Conservation (phyloP, 2,329 filamentous ascomycete species). For the Chaetomium strumarium region DNA sequence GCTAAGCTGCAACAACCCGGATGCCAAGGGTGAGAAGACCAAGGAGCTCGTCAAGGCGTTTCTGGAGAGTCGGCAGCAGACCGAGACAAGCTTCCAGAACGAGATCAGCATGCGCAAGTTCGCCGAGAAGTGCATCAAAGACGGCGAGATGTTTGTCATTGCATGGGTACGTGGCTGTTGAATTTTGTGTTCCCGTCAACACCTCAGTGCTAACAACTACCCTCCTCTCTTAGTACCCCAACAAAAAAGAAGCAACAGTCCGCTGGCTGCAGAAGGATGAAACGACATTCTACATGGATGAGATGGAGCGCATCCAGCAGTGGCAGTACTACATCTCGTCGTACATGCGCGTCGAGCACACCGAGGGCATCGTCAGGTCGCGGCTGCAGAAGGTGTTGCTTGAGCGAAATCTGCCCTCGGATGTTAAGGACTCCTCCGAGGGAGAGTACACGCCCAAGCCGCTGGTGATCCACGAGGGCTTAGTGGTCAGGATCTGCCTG, state of each 20-base stretch:
- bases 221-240: slow-evolving; percentile 51
- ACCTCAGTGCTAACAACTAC: slow-evolving; percentile 30
- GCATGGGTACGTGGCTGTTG: slow-evolving; percentile 66
- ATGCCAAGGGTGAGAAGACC: slow-evolving; percentile 82
- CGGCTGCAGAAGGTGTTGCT: slow-evolving; percentile 64
- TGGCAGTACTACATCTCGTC: slow-evolving; percentile 98
- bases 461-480: slow-evolving; percentile 58
- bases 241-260: slow-evolving; percentile 61
- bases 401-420: slow-evolving; percentile 60
- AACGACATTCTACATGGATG: slow-evolving; percentile 79
- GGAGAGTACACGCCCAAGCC: slow-evolving; percentile 57
- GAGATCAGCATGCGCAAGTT: slow-evolving; percentile 89
- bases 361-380: slow-evolving; percentile 65
- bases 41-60: slow-evolving; percentile 86
- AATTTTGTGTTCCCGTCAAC: neutral
- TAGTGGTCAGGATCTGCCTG: slow-evolving; percentile 68
- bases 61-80: slow-evolving; percentile 70
- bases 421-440: slow-evolving; percentile 57
- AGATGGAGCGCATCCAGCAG: slow-evolving; percentile 72
- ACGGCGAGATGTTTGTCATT: slow-evolving; percentile 85
- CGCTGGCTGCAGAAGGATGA: slow-evolving; percentile 65
- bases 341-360: slow-evolving; percentile 82
- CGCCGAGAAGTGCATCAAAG: slow-evolving; percentile 87
- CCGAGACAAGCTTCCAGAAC: slow-evolving; percentile 81
- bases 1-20: slow-evolving; percentile 74